Conservation (phyloP, 164 flowering plant species). For the Malania oleifera region DNA sequence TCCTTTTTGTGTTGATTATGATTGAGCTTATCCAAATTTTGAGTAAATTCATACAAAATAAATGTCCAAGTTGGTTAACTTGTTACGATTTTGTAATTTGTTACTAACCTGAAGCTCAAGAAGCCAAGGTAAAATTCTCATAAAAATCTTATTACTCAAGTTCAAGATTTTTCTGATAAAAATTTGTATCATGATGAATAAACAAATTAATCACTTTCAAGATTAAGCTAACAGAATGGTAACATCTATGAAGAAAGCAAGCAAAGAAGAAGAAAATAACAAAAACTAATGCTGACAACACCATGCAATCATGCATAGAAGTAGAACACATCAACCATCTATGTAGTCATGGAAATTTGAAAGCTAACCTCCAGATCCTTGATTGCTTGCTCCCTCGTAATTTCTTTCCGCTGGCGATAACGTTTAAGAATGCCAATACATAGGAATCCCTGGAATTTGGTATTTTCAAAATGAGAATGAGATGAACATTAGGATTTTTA, state of each 20-base stretch:
- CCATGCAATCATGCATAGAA: neutral
- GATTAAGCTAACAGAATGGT: too few species aligned
- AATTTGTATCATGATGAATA: too few species aligned
- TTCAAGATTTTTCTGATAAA: too few species aligned
- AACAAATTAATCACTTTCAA: too few species aligned
- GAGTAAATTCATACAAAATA: too few species aligned
- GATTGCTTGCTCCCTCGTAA: slow-evolving; percentile 69
- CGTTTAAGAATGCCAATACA: slow-evolving; percentile 90
- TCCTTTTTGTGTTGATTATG: too few species aligned
- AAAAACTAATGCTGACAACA: neutral
- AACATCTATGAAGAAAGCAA: neutral
- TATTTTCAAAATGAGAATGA: neutral
- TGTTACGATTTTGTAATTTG: too few species aligned
- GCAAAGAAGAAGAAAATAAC: neutral
- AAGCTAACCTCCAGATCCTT: slow-evolving; percentile 70
- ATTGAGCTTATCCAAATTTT: too few species aligned
- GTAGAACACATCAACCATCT: neutral
- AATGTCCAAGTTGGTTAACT: too few species aligned
- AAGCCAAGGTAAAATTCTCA: too few species aligned
- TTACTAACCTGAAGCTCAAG: too few species aligned
- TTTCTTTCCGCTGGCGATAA: slow-evolving; percentile 63
- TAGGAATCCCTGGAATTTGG: slow-evolving; percentile 48
- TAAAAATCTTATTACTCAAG: too few species aligned
- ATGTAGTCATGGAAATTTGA: neutral
- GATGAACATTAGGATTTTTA: neutral